These are phyloP conservation scores for Platanthera guangdongensis DNA, from an alignment of 106 monocot genomes.

Conservation along the genomic window DNA sequence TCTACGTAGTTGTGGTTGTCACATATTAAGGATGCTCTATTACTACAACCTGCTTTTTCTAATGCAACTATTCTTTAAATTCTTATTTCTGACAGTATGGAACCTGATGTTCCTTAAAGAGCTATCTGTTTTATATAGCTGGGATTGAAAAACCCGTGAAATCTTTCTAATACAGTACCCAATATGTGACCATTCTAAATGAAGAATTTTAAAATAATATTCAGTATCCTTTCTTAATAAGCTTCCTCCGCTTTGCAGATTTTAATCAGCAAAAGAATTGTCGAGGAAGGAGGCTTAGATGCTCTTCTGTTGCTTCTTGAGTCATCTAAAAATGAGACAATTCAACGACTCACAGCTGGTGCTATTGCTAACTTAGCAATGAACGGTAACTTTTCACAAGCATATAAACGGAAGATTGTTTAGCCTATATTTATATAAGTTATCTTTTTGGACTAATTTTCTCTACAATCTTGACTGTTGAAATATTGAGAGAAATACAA, in stretches of 20 bases:
- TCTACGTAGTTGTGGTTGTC: no score
- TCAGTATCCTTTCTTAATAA: background rate
- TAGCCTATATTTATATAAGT: background rate
- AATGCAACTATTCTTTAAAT: background rate
- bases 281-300: constrained; percentile 71
- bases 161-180: background rate
- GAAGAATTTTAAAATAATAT: background rate
- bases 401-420: background rate
- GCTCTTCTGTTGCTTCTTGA: constrained; percentile 40
- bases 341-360: constrained; percentile 21
- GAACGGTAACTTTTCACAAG: constrained; percentile 19
- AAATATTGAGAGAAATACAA: no score
- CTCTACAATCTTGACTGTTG: background rate
- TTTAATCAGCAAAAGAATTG: constrained; percentile 69
- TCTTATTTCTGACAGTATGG: background rate
- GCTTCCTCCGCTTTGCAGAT: constrained; percentile 35
- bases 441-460: background rate
- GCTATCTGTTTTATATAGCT: background rate
- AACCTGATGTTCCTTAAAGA: background rate
- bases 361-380: constrained; percentile 28
- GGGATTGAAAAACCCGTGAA: background rate
- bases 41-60: background rate
- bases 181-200: background rate
- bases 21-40: background rate
- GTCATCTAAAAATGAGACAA: constrained; percentile 17